Conservation (phyloP, 805 yeast genomes). For the Myxozyma vanderwaltii region DNA sequence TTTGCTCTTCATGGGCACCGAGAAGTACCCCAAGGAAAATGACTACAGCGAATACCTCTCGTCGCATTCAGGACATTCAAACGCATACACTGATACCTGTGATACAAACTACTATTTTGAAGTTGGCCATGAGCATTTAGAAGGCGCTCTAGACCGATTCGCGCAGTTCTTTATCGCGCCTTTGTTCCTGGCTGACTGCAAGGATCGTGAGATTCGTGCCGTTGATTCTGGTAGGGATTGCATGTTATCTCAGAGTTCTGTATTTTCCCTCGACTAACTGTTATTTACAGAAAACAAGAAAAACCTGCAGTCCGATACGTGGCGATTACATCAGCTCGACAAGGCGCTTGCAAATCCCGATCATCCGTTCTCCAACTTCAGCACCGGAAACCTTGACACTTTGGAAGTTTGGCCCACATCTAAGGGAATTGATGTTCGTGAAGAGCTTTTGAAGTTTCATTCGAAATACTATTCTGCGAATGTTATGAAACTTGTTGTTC, state of each 20-base stretch:
- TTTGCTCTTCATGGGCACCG: constrained; percentile 77
- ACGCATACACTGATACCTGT: constrained; percentile 87
- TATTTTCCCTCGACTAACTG: neutral
- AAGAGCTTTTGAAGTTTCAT: constrained; percentile 76
- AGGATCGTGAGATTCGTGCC: constrained; percentile 89
- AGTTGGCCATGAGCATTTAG: constrained; percentile 68
- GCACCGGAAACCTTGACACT: constrained; percentile 85
- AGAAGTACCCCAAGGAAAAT: constrained; percentile 72
- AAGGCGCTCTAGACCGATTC: constrained; percentile 89
- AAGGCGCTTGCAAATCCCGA: constrained; percentile 67
- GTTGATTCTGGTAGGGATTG: constrained; percentile 66
- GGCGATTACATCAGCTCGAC: constrained; percentile 87
- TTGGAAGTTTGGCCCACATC: constrained; percentile 64
- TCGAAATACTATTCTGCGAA: constrained; percentile 75
- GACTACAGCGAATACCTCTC: constrained; percentile 74
- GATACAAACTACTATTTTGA: constrained; percentile 93
- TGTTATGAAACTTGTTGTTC: constrained; percentile 80
- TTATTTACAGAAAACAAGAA: constrained; percentile 73
- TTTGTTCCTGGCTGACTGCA: constrained; percentile 68
- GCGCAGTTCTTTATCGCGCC: constrained; percentile 91
- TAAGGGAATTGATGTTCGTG: constrained; percentile 72
- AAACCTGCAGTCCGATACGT: constrained; percentile 82
- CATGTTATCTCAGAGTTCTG: neutral
- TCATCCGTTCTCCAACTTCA: constrained; percentile 85
- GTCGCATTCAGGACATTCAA: constrained; percentile 83